Percentiles rank a stretch among this genome's conserved stretches.
These are phyloP conservation scores for Dalbergia cultrata DNA, from an alignment of 306 rosid species.

Conservation along the genomic window DNA sequence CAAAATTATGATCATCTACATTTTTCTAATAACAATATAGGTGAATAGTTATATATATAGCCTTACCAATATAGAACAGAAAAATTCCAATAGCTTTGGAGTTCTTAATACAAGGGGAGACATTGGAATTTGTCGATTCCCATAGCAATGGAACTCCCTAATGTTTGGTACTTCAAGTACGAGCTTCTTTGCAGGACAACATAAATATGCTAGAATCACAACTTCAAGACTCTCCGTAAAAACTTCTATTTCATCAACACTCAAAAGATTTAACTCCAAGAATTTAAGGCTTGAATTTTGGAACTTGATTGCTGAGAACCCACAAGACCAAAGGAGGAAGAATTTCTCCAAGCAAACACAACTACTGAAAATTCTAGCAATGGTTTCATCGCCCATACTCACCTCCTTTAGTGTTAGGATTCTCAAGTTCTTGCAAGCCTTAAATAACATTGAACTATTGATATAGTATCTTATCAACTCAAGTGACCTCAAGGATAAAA, in stretches of 20 bases:
- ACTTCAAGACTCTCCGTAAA: background rate
- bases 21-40: too few relatives aligned
- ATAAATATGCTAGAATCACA: background rate
- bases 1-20: too few relatives aligned
- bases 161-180: too few relatives aligned
- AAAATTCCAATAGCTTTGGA: background rate
- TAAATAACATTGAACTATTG: background rate
- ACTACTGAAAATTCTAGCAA: background rate
- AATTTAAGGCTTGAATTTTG: background rate
- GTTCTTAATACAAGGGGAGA: too few relatives aligned
- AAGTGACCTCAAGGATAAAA: background rate
- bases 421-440: background rate
- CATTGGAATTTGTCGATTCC: too few relatives aligned
- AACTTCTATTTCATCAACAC: background rate
- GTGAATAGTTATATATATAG: too few relatives aligned
- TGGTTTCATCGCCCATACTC: background rate
- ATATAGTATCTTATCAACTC: background rate
- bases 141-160: too few relatives aligned
- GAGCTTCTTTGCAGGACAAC: background rate
- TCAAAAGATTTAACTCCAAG: background rate
- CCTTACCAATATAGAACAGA: background rate
- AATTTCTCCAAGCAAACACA: background rate
- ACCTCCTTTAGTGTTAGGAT: background rate
- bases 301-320: background rate
- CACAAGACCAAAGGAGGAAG: background rate